A percentile compares a stretch with the other conserved stretches of the same genome.
Evolutionary conservation across 129 eudicot genomes (phyloP).

Genomic region (Logfia minima): DNA sequence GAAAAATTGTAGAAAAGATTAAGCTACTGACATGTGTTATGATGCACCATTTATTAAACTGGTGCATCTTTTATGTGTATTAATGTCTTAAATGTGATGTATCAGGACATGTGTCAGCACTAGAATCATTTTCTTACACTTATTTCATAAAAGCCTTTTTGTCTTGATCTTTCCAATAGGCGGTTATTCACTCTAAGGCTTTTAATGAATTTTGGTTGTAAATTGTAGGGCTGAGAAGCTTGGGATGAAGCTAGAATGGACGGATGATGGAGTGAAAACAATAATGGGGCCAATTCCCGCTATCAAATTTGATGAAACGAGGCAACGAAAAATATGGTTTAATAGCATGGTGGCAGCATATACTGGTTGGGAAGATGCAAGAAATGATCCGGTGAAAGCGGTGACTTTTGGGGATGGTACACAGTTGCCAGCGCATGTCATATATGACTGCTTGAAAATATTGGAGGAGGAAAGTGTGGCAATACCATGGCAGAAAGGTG

Average conservation of each 20-base stretch:
- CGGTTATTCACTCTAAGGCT: background rate
- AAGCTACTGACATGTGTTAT: background rate
- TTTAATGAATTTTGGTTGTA: background rate
- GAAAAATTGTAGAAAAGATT: too few relatives aligned
- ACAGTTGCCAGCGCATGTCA: conserved; percentile 32
- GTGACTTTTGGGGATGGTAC: conserved; percentile 42
- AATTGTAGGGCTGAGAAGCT: conserved; percentile 79
- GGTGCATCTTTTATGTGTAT: too few relatives aligned
- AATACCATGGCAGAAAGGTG: conserved; percentile 43
- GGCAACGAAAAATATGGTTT: conserved; percentile 85
- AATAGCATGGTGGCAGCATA: conserved; percentile 98
- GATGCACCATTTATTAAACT: background rate
- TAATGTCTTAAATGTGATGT: too few relatives aligned
- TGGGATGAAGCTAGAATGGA: conserved; percentile 93
- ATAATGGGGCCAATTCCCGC: conserved; percentile 95
- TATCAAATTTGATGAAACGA: conserved; percentile 52
- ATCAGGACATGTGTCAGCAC: too few relatives aligned
- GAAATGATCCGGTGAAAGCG: conserved; percentile 58
- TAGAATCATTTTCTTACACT: too few relatives aligned
- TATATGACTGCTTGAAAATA: conserved; percentile 33
- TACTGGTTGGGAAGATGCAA: conserved; percentile 84
- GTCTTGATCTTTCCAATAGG: too few relatives aligned
- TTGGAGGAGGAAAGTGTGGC: conserved; percentile 44
- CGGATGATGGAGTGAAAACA: conserved; percentile 65
- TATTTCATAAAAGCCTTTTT: too few relatives aligned